Evolutionary conservation across 768 basidiomycete species (phyloP), one percentile per base, ranked within the genome.

Genomic region (Tricholoma sp.): DNA sequence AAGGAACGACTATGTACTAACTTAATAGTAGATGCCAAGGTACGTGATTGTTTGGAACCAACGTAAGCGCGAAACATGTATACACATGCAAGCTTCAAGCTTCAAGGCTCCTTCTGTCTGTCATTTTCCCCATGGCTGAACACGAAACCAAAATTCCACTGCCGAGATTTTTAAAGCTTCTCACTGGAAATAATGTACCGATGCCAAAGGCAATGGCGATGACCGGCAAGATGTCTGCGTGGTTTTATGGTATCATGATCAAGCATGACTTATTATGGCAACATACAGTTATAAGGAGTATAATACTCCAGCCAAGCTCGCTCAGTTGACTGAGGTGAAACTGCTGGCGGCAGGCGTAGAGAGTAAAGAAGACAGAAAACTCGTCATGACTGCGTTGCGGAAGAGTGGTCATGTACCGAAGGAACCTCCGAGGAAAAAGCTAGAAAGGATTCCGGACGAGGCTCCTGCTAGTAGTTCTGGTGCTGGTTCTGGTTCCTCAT

Each of bases 171-270:
- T 72, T 92, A 24, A 85, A 90, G 67, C 59, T 86, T 10, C 72
- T 91, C 24, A 84, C 85, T 6, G 72, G 63, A 47, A 80, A 81
- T 56, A 75, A 79, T 64, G 68, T 91, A 0, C 70, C 84, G 1
- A 75, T 88, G 54, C 64, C 76, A 33, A 83, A 85, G 60, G 88
- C 90, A 12, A 91, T 94, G 78, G 70, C 75, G 12, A 69, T 88
- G 24, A 80, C 89, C 36, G 78, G 80, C 55, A 89, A 89, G 78
- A 76, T 88, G 89, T 88, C 57, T 57, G 80, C 53, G 29, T 39
- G 41, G 33, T 54, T 32, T 18, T 13, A 11, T 9, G 45, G 15
- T n/a, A 18, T 52, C 1, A 9, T 20, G 28, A 10, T 49, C n/a
- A n/a, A 12, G 8, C 28, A 39, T 39, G 31, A 15, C 54, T 47